Conservation (phyloP, 768 basidiomycete species). For the Megacollybia marginata region DNA sequence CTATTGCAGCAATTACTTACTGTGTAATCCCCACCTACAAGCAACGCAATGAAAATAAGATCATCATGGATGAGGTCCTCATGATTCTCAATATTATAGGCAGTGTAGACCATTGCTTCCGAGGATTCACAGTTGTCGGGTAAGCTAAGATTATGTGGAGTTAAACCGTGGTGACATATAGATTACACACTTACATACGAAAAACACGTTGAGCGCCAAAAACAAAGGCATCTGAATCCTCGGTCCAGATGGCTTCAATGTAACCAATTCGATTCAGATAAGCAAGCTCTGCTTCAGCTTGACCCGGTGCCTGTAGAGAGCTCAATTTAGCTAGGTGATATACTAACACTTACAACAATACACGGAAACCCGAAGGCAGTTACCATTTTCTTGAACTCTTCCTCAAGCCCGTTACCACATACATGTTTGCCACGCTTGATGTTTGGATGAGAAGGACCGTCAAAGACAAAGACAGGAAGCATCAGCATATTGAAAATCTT, state of each 20-base stretch:
- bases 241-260: constrained; percentile 48
- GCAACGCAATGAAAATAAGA: constrained; percentile 30
- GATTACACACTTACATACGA: constrained; percentile 23
- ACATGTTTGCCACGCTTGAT: constrained; percentile 29
- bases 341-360: constrained; percentile 10
- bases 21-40: constrained; percentile 35
- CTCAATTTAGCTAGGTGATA: too few relatives aligned
- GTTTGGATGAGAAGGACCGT: constrained; percentile 34
- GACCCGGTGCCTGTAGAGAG: constrained; percentile 37
- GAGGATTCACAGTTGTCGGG: constrained; percentile 38
- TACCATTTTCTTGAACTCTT: constrained; percentile 24
- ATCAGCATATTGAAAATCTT: constrained; percentile 29
- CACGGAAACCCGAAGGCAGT: constrained; percentile 35
- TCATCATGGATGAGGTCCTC: constrained; percentile 14
- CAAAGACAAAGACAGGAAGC: constrained; percentile 40
- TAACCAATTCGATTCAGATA: constrained; percentile 30
- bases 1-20: constrained; percentile 10
- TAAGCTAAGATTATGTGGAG: constrained; percentile 25
- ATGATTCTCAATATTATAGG: constrained; percentile 15
- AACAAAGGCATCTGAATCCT: constrained; percentile 41
- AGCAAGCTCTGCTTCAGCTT: constrained; percentile 49
- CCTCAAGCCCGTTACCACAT: constrained; percentile 14
- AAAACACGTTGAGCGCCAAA: constrained; percentile 37
- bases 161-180: too few relatives aligned
- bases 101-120: constrained; percentile 25